Evolutionary conservation across 2,329 filamentous ascomycete species (phyloP), one percentile per base, ranked within the genome.

Genomic region (Thielaviopsis ethacetica): DNA sequence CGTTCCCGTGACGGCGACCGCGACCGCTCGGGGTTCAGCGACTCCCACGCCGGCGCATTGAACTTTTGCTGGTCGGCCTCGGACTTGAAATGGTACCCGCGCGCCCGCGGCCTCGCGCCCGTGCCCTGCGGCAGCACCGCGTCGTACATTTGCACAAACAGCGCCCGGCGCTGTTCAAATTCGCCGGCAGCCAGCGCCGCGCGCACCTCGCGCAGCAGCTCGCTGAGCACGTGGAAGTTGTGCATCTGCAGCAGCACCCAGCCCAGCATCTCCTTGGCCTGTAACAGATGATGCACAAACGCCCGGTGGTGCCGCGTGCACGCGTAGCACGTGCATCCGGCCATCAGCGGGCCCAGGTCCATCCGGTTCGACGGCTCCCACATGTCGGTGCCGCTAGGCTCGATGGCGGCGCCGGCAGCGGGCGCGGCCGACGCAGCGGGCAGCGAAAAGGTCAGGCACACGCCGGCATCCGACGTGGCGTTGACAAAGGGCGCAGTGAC

Each of bases 211-310:
- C 73, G 70, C 69, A 97, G 95, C 73, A 97, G 95, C 0, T 72
- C 66, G 53, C 80, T 77, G 57, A 95, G 71, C 7, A 86, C 72
- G 62, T 83, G 77, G 68, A 94, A 84, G 68, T 98, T 98, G 72
- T 98, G 93, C 3, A 95, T 78, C 69, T 97, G 91, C 7, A 98
- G 76, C 7, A 98, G 76, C 0, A 85, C 87, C 93, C 93, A 98
- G 24, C 86, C 91, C 4, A 96, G 81, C 93, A 98, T 97, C 71
- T 98, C 93, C 67, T 91, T 94, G 0, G 93, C 90, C 53, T 82
- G 78, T 5, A 98, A 80, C 0, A 97, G 77, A 69, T 98, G 93
- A 63, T 90, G 85, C 41, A 98, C 67, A 70, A 88, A 98, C 0
- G 93, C 91, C 55, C 85, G 77, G 70, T 95, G 89, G 69, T 97